Conservation (phyloP, 345 rosid genomes). For the Rhodamnia argentea region DNA sequence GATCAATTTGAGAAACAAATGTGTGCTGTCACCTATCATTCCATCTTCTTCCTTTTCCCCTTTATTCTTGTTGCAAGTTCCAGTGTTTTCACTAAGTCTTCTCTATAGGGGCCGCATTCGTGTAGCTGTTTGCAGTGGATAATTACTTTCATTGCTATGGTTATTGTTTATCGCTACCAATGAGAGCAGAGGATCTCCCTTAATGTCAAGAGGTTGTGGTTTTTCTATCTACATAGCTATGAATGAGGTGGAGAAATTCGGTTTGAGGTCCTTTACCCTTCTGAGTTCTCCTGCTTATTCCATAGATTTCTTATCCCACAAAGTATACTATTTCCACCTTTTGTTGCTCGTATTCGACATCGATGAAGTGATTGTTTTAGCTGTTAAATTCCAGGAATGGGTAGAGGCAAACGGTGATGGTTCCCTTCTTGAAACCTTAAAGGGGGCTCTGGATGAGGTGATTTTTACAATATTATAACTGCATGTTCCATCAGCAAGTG, state of each 20-base stretch:
- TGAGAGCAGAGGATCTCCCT: background rate
- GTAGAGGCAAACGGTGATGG: conserved; percentile 48
- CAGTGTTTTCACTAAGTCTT: background rate
- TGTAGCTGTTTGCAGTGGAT: background rate
- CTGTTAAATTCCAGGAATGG: conserved; percentile 51
- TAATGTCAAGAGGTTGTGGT: background rate
- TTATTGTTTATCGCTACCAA: too few relatives aligned
- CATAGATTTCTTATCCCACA: background rate
- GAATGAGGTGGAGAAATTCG: background rate
- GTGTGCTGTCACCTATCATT: background rate
- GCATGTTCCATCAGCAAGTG: background rate
- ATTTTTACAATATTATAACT: conserved; percentile 1
- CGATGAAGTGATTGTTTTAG: background rate
- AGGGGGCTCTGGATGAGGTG: conserved; percentile 93
- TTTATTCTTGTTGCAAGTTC: background rate
- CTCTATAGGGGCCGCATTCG: background rate
- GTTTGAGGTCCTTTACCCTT: background rate
- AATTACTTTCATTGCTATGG: background rate
- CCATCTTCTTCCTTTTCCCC: background rate
- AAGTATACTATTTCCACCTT: background rate
- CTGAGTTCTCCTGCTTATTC: background rate
- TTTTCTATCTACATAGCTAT: background rate
- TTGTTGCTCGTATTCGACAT: background rate
- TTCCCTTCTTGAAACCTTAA: conserved; percentile 63
- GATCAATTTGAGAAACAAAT: background rate